Conservation (phyloP, 78 protist genomes). For the Paratrimastix pyriformis region DNA sequence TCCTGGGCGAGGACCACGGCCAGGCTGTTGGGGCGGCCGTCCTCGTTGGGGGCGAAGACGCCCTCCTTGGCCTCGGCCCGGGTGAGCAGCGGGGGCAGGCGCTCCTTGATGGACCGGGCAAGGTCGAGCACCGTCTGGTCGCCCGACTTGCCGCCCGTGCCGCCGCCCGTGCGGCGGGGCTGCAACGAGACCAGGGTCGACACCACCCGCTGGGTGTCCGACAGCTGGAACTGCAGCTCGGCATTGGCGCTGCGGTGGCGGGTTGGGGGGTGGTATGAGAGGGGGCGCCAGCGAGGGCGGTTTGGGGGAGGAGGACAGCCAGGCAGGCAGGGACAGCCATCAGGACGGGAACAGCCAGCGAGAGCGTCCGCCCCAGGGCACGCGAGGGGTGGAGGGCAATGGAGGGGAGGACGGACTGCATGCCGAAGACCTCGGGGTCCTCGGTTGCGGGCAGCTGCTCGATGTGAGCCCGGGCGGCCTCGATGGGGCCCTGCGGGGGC, state of each 20-base stretch:
- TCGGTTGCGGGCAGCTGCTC: conserved; percentile 6
- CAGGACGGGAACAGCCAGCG: too few relatives aligned
- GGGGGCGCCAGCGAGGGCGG: too few relatives aligned
- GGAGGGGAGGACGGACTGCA: conserved; percentile 3
- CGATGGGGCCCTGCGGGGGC: not conserved
- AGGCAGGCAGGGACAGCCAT: too few relatives aligned
- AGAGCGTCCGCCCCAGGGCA: too few relatives aligned
- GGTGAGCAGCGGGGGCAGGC: not conserved
- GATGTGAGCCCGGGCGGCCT: not conserved
- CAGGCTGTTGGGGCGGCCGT: conserved; percentile 3
- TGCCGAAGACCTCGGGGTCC: conserved; percentile 15
- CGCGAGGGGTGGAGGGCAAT: too few relatives aligned
- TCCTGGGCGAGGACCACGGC: conserved; percentile 29
- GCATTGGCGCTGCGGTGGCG: too few relatives aligned
- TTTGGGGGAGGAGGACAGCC: too few relatives aligned
- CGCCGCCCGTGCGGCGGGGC: conserved; percentile 17
- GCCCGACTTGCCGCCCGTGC: too few relatives aligned
- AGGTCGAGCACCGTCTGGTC: too few relatives aligned
- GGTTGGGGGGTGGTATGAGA: too few relatives aligned
- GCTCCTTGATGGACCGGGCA: not conserved
- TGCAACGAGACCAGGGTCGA: conserved; percentile 5
- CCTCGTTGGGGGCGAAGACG: conserved; percentile 30
- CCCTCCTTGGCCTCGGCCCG: not conserved
- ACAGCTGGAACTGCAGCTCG: conserved; percentile 25
- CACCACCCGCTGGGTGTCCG: conserved; percentile 13